Evolutionary conservation across 345 rosid genomes (phyloP).

Genomic region (Streptanthus diversifolius): DNA sequence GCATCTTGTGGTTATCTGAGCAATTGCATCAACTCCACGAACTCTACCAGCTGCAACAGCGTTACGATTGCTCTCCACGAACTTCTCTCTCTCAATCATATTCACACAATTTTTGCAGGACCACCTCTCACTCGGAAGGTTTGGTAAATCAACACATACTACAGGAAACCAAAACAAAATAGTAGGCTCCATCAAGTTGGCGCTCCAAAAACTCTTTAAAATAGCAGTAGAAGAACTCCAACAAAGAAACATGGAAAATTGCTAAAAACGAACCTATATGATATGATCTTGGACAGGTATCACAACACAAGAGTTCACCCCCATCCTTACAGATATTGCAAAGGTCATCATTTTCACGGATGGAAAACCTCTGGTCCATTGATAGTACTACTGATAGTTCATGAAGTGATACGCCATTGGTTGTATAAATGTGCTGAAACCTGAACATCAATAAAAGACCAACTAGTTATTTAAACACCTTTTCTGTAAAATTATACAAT

Average conservation of each 20-base stretch:
- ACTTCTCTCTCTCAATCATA: conserved; percentile 58
- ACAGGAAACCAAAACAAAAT: background rate
- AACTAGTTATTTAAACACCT: background rate
- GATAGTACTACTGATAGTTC: conserved; percentile 69
- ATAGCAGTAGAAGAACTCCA: background rate
- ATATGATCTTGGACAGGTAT: conserved; percentile 92
- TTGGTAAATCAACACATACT: conserved; percentile 43
- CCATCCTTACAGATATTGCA: conserved; percentile 84
- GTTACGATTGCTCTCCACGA: conserved; percentile 65
- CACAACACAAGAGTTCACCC: conserved; percentile 87
- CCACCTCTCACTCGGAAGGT: conserved; percentile 69
- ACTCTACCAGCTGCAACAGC: conserved; percentile 92
- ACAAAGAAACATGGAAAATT: conserved; percentile 3
- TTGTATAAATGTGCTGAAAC: conserved; percentile 84
- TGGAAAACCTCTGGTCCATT: conserved; percentile 50
- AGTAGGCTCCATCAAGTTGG: background rate
- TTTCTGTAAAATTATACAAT: background rate
- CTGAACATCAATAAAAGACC: conserved; percentile 39
- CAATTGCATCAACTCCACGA: conserved; percentile 86
- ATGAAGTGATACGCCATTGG: conserved; percentile 98
- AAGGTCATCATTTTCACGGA: conserved; percentile 74
- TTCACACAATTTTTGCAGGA: conserved; percentile 71
- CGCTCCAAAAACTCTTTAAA: background rate
- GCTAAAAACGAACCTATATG: conserved; percentile 58
- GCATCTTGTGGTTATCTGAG: conserved; percentile 75